phyloP scores from a whole-genome alignment of 2,329 filamentous ascomycete genomes.

The Phaeosphaeriaceae sp. region DNA sequence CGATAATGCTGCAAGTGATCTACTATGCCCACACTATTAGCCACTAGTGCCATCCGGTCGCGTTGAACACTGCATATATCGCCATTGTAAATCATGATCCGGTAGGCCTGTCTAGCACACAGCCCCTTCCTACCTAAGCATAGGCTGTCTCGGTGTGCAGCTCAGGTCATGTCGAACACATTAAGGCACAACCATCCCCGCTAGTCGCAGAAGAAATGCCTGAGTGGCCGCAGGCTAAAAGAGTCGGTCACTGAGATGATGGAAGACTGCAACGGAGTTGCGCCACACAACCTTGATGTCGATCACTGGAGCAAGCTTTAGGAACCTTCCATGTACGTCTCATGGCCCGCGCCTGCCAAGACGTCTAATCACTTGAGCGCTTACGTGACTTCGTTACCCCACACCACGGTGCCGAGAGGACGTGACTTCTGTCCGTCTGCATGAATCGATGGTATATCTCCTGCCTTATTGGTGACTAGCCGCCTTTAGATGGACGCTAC shows the following conservation, averaged over 20 bases:
- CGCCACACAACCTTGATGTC: neutral
- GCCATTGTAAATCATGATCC: too few species aligned
- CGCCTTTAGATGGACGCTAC: neutral
- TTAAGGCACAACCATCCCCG: too few species aligned
- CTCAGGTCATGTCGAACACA: too few species aligned
- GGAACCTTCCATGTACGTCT: conserved; percentile 1
- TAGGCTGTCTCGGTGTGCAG: too few species aligned
- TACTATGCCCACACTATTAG: neutral
- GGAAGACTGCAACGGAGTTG: neutral
- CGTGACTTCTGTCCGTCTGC: neutral
- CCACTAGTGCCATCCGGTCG: neutral
- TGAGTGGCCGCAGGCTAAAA: neutral
- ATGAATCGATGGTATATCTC: neutral
- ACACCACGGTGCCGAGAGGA: neutral
- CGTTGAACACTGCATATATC: too few species aligned
- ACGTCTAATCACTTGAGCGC: neutral
- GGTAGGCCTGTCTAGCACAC: too few species aligned
- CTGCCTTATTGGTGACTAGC: neutral
- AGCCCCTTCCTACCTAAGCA: too few species aligned
- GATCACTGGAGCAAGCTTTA: neutral
- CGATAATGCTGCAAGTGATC: neutral
- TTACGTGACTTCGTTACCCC: neutral
- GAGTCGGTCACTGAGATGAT: neutral
- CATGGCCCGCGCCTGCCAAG: neutral
- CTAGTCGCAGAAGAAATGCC: neutral